Evolutionary conservation across 768 basidiomycete genomes (phyloP), one percentile per base, ranked within the genome.

Genomic region (Dacryopinax primogenitus): DNA sequence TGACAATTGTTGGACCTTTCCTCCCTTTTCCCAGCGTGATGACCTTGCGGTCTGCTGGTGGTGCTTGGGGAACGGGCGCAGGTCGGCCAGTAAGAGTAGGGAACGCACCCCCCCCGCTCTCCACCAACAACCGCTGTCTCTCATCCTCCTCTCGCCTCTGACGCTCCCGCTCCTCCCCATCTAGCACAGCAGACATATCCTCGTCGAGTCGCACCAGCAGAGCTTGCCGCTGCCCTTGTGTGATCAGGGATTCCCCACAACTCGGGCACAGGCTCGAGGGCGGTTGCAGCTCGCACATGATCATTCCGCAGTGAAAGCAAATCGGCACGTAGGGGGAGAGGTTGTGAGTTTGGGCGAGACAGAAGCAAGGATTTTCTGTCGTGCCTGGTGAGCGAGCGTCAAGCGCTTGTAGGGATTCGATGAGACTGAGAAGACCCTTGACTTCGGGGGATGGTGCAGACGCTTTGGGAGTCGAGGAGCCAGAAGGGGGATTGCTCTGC

Each of bases 191-290:
- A 32, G 26, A 28, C 51, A 58, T 28, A 23, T 58, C 51, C 26
- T 58, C 51, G 15, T 58, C 51, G 11, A 58, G 51, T 30, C 51
- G 26, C 26, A 11, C 32, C 9, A 58, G 51, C 51, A 58, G 26
- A 23, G 11, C 23, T 28, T 58, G 23, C 18, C 51, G 51, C 51
- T 58, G 51, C 9, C 51, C 32, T 7, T 28, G 26, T 6, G 51
- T 58, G 18, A 58, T 23, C 4, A 58, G 26, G 9, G 51, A 23
- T 30, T 58, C 51, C 32, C 51, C 51, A 58, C 76, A 77, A 28
- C 72, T 75, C 32, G 76, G 76, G 66, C 76, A 77, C 13, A 75
- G 72, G 21, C 68, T 69, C 34, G 74, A 68, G n/a, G 73, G 70
- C 9, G 70, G 68, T n/a, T 76, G 76, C 7, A 75, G 58, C 13